Evolutionary conservation across 805 yeast genomes (phyloP), one percentile per base, ranked within the genome.

Genomic region (Candida germanica): DNA sequence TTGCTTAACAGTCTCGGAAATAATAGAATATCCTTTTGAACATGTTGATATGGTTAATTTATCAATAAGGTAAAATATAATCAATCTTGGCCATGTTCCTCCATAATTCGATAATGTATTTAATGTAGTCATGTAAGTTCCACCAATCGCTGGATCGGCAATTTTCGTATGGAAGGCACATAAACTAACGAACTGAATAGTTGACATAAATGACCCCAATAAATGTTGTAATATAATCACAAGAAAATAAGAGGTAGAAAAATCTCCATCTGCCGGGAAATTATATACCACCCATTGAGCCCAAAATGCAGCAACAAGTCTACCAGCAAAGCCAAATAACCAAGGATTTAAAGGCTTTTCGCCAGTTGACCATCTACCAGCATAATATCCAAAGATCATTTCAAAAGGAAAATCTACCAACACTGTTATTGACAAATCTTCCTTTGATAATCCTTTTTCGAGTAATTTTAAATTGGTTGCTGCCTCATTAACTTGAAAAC

Each of bases 351-450:
- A 67, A 0, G 96, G 85, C 22, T 78, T 70, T 29, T 69, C 63
- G 3, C 94, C 94, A 0, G 84, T 75, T 0, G 96, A 85, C 96
- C 97, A 87, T 50, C 87, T 78, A 5, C 96, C 98, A 1, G 95
- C 95, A 50, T 88, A 89, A 58, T 88, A 93, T 1, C 98, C 98
- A 61, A 93, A 91, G 3, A 91, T 62, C 56, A 93, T 83, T 56
- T 93, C 98, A 58, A 93, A 88, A 8, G 98, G 98, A 59, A 93
- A 93, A 57, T 93, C 96, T 32, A 93, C 86, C 30, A 93, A 62
- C 0, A 91, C 98, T 0, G 96, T 86, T 14, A 93, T 76, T 1
- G 98, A 94, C 26, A 93, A 65, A 54, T 93, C 98, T 58, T 93
- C 98, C 55, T 89, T 86, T 26, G 93, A 79, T 29, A 93, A 78